A percentile compares a stretch with the other conserved stretches of the same genome.
Evolutionary conservation across 2,329 filamentous ascomycete species (phyloP).

Genomic region (Penicillium sp.): DNA sequence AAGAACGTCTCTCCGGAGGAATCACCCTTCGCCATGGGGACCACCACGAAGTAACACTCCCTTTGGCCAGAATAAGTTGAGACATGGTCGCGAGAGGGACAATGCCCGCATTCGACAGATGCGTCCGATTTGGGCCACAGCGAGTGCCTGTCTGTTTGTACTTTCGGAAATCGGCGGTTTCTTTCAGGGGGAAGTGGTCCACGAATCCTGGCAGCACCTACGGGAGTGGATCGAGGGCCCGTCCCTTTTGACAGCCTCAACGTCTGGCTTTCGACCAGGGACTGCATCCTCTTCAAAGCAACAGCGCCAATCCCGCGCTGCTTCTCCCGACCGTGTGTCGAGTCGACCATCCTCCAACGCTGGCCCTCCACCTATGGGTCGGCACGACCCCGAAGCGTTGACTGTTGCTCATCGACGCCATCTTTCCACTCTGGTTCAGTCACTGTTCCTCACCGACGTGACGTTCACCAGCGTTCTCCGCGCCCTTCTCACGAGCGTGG

Average conservation of each 20-base stretch:
- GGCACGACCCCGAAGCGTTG: constrained; percentile 82
- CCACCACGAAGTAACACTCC: constrained; percentile 64
- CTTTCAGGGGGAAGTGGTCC: constrained; percentile 85
- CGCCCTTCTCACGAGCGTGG: constrained; percentile 58
- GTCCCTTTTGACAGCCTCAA: constrained; percentile 27
- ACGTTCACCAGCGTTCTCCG: constrained; percentile 45
- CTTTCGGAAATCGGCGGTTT: constrained; percentile 85
- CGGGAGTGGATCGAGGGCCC: constrained; percentile 68
- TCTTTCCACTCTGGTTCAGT: constrained; percentile 63
- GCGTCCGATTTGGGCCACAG: constrained; percentile 86
- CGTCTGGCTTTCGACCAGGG: constrained; percentile 40
- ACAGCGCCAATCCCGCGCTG: constrained; percentile 9
- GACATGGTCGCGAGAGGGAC: constrained; percentile 64
- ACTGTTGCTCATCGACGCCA: constrained; percentile 78
- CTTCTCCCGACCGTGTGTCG: constrained; percentile 5
- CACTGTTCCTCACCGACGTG: constrained; percentile 46
- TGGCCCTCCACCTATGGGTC: constrained; percentile 30
- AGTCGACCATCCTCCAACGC: constrained; percentile 14
- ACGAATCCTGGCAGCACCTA: constrained; percentile 78
- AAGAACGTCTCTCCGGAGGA: constrained; percentile 73
- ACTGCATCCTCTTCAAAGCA: constrained; percentile 38
- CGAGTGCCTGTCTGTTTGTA: constrained; percentile 84
- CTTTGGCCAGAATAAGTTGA: constrained; percentile 62
- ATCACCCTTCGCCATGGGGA: constrained; percentile 71
- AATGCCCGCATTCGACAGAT: constrained; percentile 66